phyloP scores from a whole-genome alignment of 768 basidiomycete genomes.

The Trametes gibbosa region DNA sequence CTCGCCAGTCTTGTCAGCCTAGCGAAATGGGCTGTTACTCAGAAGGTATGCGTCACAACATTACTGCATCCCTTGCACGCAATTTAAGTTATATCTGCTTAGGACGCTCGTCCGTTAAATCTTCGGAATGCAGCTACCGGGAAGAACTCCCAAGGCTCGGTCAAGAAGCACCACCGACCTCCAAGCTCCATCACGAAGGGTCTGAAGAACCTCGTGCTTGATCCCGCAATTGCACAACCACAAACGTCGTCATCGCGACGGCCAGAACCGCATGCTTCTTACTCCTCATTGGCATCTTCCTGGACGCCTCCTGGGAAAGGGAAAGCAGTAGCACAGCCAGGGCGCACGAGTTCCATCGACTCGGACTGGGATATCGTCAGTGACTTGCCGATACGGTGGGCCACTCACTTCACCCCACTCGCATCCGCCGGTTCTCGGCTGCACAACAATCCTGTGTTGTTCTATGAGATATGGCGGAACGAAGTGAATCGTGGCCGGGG shows the following conservation, averaged over 20 bases:
- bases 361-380: conserved; percentile 67
- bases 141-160: conserved; percentile 32
- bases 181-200: conserved; percentile 62
- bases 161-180: conserved; percentile 46
- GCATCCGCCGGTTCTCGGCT: conserved; percentile 66
- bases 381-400: conserved; percentile 74
- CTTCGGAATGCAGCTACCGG: conserved; percentile 50
- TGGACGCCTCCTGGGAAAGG: conserved; percentile 13
- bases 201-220: conserved; percentile 56
- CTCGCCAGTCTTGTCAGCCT: conserved; percentile 71
- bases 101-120: conserved; percentile 64
- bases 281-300: conserved; percentile 15
- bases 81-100: background rate
- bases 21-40: conserved; percentile 68
- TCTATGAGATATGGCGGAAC: conserved; percentile 69
- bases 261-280: conserved; percentile 27
- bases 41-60: conserved; percentile 46
- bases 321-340: conserved; percentile 7
- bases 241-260: conserved; percentile 28
- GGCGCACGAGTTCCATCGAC: conserved; percentile 21
- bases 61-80: background rate
- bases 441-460: conserved; percentile 52
- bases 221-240: conserved; percentile 32
- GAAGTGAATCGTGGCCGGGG: conserved; percentile 47
- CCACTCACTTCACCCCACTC: conserved; percentile 83